phyloP scores from a whole-genome alignment of 768 basidiomycete genomes.

The Chalciporus chontae region DNA sequence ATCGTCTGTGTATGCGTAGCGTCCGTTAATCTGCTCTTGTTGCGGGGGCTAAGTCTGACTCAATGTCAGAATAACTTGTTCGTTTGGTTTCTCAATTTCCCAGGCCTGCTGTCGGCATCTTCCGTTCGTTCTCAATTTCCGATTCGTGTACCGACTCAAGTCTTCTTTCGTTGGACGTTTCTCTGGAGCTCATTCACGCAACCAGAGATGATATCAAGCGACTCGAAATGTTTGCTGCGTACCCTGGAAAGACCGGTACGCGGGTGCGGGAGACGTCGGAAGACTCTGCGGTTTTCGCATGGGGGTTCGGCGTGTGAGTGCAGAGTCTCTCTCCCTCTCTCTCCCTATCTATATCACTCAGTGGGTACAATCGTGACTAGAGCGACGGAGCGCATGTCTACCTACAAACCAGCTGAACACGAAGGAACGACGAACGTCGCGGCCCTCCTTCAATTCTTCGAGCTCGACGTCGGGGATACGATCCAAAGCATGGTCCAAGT shows the following conservation, averaged over 20 bases:
- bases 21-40: slow-evolving; percentile 48
- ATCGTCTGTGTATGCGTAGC: slow-evolving; percentile 71
- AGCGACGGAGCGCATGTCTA: slow-evolving; percentile 84
- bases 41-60: too few species aligned
- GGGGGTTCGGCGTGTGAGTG: slow-evolving; percentile 79
- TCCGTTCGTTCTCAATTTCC: too few species aligned
- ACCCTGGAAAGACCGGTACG: slow-evolving; percentile 83
- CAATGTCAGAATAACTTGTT: too few species aligned
- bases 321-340: too few species aligned
- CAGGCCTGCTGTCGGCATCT: slow-evolving; percentile 47
- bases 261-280: slow-evolving; percentile 98
- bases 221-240: slow-evolving; percentile 83
- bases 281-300: slow-evolving; percentile 82
- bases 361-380: slow-evolving; percentile 42
- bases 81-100: not conserved
- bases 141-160: too few species aligned
- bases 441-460: slow-evolving; percentile 92
- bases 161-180: slow-evolving; percentile 86
- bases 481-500: slow-evolving; percentile 98
- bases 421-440: slow-evolving; percentile 80
- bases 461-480: slow-evolving; percentile 94
- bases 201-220: slow-evolving; percentile 90
- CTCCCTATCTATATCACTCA: not conserved
- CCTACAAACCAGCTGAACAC: slow-evolving; percentile 88
- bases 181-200: slow-evolving; percentile 89